A percentile compares a stretch with the other conserved stretches of the same genome.
phyloP scores from a whole-genome alignment of 2,329 filamentous ascomycete species.

The Fusarium siculi region DNA sequence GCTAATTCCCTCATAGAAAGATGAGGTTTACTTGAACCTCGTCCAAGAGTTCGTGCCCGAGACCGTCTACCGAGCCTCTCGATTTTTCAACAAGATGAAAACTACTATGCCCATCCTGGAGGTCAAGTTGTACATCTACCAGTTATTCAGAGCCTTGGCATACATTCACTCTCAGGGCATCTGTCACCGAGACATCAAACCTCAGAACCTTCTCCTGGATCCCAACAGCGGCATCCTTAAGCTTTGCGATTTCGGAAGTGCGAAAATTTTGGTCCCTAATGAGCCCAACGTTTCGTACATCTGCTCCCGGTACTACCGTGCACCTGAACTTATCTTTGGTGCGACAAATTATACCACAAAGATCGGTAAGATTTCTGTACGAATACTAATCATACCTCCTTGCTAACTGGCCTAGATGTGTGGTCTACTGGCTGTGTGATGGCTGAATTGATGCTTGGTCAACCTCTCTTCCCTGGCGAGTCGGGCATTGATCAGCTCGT shows the following conservation, averaged over 20 bases:
- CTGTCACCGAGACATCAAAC: conserved; percentile 99
- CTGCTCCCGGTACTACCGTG: conserved; percentile 98
- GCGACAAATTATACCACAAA: conserved; percentile 99
- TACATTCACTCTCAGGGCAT: conserved; percentile 99
- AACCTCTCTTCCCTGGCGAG: conserved; percentile 97
- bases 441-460: conserved; percentile 98
- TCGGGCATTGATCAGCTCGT: conserved; percentile 98
- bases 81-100: conserved; percentile 99
- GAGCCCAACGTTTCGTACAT: conserved; percentile 99
- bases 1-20: conserved; percentile 70
- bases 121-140: conserved; percentile 99
- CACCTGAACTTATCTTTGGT: conserved; percentile 97
- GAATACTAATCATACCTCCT: not conserved
- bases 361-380: conserved; percentile 78
- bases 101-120: conserved; percentile 99
- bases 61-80: conserved; percentile 96
- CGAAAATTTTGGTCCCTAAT: conserved; percentile 98
- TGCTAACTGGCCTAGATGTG: conserved; percentile 78
- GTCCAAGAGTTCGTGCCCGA: conserved; percentile 98
- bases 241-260: conserved; percentile 98
- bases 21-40: conserved; percentile 98
- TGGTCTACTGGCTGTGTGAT: conserved; percentile 99
- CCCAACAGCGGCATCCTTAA: conserved; percentile 92
- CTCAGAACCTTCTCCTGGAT: conserved; percentile 95
- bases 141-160: conserved; percentile 96